Percentiles rank a stretch among this genome's conserved stretches.
These are phyloP conservation scores for Zygnema cylindricum DNA, from an alignment of 139 green algal species.

Conservation along the genomic window DNA sequence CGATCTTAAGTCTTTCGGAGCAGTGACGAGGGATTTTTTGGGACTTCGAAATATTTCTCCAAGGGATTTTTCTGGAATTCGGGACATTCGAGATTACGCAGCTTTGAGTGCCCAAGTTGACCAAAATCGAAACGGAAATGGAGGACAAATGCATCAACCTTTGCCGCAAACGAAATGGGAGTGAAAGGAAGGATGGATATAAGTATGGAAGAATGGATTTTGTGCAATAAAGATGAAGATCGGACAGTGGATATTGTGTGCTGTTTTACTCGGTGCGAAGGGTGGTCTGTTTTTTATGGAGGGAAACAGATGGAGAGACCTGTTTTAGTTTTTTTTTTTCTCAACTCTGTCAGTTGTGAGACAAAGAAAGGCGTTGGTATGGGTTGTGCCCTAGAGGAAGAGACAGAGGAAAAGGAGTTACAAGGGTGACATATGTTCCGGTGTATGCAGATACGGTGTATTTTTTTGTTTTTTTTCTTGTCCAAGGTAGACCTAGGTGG, in stretches of 20 bases:
- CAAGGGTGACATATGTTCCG: neutral
- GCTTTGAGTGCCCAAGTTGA: neutral
- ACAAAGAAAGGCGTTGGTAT: neutral
- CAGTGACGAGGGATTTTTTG: constrained; percentile 41
- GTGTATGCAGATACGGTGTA: neutral
- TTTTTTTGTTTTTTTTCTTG: neutral
- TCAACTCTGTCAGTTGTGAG: too few relatives aligned
- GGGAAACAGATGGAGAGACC: neutral
- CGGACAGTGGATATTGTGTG: neutral
- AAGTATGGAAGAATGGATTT: neutral
- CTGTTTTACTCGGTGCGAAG: neutral
- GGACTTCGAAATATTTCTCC: constrained; percentile 36
- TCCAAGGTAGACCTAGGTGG: neutral
- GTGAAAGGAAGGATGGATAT: too few relatives aligned
- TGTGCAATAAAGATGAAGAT: neutral
- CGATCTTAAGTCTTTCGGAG: constrained; percentile 29
- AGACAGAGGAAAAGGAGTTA: neutral
- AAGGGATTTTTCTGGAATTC: neutral
- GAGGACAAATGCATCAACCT: neutral
- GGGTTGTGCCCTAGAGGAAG: neutral
- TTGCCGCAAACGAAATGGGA: neutral
- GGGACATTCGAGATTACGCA: neutral
- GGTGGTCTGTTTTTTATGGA: neutral
- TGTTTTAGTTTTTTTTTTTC: too few relatives aligned
- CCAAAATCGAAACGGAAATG: neutral